Evolutionary conservation across 2,329 filamentous ascomycete genomes (phyloP).

Genomic region (Septoria petroselini): DNA sequence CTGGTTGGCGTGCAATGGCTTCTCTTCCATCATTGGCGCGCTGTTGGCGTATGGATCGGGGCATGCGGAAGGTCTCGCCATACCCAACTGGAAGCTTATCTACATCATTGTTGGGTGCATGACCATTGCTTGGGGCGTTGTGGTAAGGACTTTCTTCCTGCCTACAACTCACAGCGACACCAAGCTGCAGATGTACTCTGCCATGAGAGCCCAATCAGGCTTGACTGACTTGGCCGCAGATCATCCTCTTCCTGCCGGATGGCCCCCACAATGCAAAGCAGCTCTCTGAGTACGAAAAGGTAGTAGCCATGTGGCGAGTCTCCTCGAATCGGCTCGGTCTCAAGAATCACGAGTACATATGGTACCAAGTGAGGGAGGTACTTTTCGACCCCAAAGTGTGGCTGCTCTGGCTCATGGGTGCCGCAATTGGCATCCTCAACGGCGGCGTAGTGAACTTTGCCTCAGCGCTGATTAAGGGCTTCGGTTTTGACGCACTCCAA

Average conservation of each 20-base stretch:
- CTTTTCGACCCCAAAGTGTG: conserved; percentile 58
- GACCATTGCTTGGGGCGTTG: conserved; percentile 22
- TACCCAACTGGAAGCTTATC: conserved; percentile 35
- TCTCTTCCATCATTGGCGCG: conserved; percentile 22
- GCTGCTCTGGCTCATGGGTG: conserved; percentile 52
- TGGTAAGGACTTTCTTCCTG: conserved; percentile 3
- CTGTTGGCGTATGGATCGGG: conserved; percentile 33
- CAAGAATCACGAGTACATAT: conserved; percentile 56
- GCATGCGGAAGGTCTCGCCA: conserved; percentile 19
- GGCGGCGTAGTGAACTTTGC: conserved; percentile 41
- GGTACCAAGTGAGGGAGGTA: conserved; percentile 53
- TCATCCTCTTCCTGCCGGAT: conserved; percentile 49
- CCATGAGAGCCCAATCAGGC: neutral
- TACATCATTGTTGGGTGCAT: conserved; percentile 29
- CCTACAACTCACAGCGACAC: too few relatives aligned
- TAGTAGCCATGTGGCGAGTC: conserved; percentile 39
- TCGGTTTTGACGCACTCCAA: conserved; percentile 60
- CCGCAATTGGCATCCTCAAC: conserved; percentile 33
- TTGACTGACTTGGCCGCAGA: neutral
- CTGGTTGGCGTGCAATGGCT: conserved; percentile 23
- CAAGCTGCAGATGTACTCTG: too few relatives aligned
- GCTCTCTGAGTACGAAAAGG: conserved; percentile 55
- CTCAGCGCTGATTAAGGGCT: conserved; percentile 31
- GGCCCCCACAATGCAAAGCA: conserved; percentile 51
- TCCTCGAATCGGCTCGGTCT: conserved; percentile 41